Conservation (phyloP, 805 yeast species). For the Ogataea glucozyma region DNA sequence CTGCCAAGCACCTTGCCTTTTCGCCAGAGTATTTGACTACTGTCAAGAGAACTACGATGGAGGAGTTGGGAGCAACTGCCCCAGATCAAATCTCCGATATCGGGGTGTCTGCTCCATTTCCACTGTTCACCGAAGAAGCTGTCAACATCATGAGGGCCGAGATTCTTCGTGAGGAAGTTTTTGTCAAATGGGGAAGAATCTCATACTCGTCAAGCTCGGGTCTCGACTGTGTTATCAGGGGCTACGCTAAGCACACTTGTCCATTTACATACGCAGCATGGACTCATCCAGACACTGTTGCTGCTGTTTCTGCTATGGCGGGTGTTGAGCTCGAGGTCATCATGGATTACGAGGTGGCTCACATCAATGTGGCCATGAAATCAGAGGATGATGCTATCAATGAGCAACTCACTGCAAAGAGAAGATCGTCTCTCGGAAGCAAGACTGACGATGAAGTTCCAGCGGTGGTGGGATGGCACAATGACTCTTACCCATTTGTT, state of each 20-base stretch:
- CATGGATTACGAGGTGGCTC: conserved; percentile 62
- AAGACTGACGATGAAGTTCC: conserved; percentile 41
- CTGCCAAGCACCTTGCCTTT: conserved; percentile 40
- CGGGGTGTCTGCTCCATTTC: conserved; percentile 62
- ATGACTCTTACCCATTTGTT: conserved; percentile 63
- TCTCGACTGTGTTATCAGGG: conserved; percentile 50
- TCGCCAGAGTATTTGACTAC: conserved; percentile 37
- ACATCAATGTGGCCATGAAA: conserved; percentile 51
- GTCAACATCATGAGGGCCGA: conserved; percentile 59
- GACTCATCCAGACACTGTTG: conserved; percentile 58
- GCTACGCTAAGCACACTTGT: conserved; percentile 46
- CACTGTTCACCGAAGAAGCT: conserved; percentile 61
- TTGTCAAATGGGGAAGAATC: conserved; percentile 45
- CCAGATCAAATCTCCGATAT: conserved; percentile 51
- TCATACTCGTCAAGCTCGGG: conserved; percentile 49
- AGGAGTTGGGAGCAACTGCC: conserved; percentile 48
- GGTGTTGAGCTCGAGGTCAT: conserved; percentile 54
- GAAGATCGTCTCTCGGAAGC: conserved; percentile 28
- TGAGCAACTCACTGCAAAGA: conserved; percentile 29
- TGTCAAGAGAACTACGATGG: conserved; percentile 45
- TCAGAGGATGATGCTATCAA: conserved; percentile 37
- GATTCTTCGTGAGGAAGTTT: conserved; percentile 47
- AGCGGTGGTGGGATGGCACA: conserved; percentile 64
- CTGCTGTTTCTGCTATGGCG: conserved; percentile 56
- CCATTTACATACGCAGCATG: conserved; percentile 59